Evolutionary conservation across 164 flowering plant species (phyloP).

Genomic region (Annona cherimola): DNA sequence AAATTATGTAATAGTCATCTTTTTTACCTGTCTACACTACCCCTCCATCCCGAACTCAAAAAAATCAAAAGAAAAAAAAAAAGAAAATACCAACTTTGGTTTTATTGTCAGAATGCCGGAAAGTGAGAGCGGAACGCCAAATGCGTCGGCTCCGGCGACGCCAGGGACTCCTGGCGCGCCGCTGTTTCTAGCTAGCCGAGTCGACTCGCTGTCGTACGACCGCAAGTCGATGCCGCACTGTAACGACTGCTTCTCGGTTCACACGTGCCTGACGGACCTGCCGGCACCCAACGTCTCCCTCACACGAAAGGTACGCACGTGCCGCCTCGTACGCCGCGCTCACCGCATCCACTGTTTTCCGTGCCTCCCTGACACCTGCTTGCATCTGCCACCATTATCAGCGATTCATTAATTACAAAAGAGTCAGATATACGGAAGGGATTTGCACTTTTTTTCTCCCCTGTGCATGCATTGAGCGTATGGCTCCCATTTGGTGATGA

Average conservation of each 20-base stretch:
- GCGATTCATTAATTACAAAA: neutral
- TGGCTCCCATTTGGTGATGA: neutral
- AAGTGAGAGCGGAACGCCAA: conserved; percentile 30
- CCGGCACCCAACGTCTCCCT: conserved; percentile 68
- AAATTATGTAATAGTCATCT: conserved; percentile 31
- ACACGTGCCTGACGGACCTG: conserved; percentile 64
- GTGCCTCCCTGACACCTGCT: neutral
- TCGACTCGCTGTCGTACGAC: conserved; percentile 80
- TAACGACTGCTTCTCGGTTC: conserved; percentile 58
- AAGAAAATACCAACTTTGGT: conserved; percentile 13
- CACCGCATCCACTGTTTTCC: neutral
- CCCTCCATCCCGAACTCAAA: too few species aligned
- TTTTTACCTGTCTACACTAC: neutral
- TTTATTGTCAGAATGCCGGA: conserved; percentile 31
- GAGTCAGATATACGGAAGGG: too few species aligned
- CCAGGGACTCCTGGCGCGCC: conserved; percentile 79
- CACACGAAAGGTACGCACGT: conserved; percentile 62
- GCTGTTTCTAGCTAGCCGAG: conserved; percentile 45
- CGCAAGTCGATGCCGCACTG: conserved; percentile 77
- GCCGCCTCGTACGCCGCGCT: neutral
- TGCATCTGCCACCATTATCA: neutral
- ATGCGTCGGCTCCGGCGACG: conserved; percentile 62
- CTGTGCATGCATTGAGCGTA: neutral
- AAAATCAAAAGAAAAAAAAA: conserved; percentile 16
- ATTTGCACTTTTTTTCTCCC: neutral